These are phyloP conservation scores for Closterium sp. DNA, from an alignment of 139 green algal genomes.

Conservation along the genomic window DNA sequence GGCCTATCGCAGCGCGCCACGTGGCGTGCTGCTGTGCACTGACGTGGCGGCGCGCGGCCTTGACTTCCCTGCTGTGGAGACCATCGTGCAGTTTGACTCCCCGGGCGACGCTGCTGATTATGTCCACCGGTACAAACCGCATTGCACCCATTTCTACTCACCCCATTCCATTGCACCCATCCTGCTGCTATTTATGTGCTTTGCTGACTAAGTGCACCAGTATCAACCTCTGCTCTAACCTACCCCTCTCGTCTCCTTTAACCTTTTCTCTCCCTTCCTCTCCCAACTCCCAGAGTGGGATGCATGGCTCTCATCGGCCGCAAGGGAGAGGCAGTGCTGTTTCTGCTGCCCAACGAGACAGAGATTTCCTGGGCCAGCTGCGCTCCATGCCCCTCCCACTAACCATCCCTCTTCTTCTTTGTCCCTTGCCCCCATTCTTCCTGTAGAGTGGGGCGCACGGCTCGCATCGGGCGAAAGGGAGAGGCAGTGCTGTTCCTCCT, in stretches of 20 bases:
- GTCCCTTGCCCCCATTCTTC: not conserved
- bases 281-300: conserved; percentile 61
- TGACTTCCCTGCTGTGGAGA: conserved; percentile 85
- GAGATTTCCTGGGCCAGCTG: conserved; percentile 76
- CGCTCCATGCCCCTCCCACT: not conserved
- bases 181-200: too few species aligned
- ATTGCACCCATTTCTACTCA: not conserved
- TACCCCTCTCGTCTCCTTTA: not conserved
- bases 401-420: not conserved
- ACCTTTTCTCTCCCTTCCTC: not conserved
- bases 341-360: conserved; percentile 79
- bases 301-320: conserved; percentile 81
- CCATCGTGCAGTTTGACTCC: conserved; percentile 91
- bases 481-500: conserved; percentile 85
- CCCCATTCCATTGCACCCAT: too few species aligned
- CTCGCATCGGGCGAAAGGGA: conserved; percentile 78
- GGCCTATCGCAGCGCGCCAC: conserved; percentile 62
- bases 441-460: conserved; percentile 77
- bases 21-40: conserved; percentile 80
- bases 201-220: too few species aligned
- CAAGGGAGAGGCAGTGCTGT: conserved; percentile 76
- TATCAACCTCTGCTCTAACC: too few species aligned
- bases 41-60: conserved; percentile 65
- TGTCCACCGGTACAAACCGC: conserved; percentile 48
- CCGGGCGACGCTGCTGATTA: conserved; percentile 79